These are phyloP conservation scores for Bretschneidera sinensis DNA, from an alignment of 345 rosid species.

Conservation along the genomic window DNA sequence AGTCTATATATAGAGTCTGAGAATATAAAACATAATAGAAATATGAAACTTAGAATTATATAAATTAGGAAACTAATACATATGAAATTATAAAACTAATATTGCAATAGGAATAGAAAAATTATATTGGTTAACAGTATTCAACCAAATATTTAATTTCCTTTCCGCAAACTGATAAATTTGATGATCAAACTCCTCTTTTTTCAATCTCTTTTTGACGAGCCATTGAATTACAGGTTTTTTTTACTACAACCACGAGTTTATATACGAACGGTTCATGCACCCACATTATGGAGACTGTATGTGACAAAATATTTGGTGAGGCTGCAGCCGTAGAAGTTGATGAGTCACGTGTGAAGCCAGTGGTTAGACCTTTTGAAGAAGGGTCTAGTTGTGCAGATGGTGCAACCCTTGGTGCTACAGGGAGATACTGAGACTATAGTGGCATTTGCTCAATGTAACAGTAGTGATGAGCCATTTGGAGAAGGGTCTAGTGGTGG, in stretches of 20 bases:
- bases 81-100: no score
- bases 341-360: slow-evolving; percentile 22
- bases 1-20: no score
- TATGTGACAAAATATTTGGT: slow-evolving; percentile 30
- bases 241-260: slow-evolving; percentile 20
- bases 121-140: no score
- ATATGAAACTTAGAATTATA: no score
- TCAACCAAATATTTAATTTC: slow-evolving; percentile 7
- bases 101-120: no score
- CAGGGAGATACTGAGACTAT: no score
- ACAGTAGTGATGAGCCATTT: neutral
- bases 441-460: no score
- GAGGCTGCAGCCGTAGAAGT: slow-evolving; percentile 25
- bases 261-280: slow-evolving; percentile 21
- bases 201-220: slow-evolving; percentile 12
- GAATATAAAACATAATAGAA: no score
- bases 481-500: no score
- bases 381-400: slow-evolving; percentile 1
- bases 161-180: neutral
- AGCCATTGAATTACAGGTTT: slow-evolving; percentile 18
- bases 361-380: neutral
- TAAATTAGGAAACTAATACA: no score
- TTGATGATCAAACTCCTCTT: slow-evolving; percentile 8
- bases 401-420: no score
- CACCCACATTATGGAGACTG: slow-evolving; percentile 23